Base-by-base conservation (phyloP, 805 yeast genomes). In the Kodamaea fukazawae region DNA sequence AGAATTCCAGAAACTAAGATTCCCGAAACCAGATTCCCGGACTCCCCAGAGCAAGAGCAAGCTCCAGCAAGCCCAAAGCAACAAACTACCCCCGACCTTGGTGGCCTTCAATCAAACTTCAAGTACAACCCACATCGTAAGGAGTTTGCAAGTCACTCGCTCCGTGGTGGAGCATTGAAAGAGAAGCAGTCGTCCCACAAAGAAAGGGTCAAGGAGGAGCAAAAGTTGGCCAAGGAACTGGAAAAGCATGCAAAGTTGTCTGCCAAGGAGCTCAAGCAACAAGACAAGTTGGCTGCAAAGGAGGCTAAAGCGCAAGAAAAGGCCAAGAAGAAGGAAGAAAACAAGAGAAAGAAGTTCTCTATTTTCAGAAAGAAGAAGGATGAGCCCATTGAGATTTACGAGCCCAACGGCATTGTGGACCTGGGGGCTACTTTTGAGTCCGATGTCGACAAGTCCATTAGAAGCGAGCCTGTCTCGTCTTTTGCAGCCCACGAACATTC, bases 61-160 rank as follows among this genome's bases (percentile, higher is more conserved):
- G 23, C 8, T 6, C 23, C 23, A 5, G 23, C 5, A 8, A 20
- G 23, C 8, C 5, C 23, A 20, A 5, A 20, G 5, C 23, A 20
- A 8, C 23, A 20, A 8, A 20, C 23, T 20, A 6, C 23, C 8
- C 23, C 23, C 5, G 23, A 20, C 8, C 23, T 20, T 20, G 23
- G 23, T 6, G 61, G 57, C 1, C 50, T 56, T 13, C 45, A 43
- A 14, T 45, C 47, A 4, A 42, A 49, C 33, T 55, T 55, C 39
- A 46, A 40, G 9, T 63, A 65, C 41, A 57, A 53, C 28, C 57
- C 58, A 35, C 69, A 65, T 43, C 64, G 61, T 44, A 50, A 48
- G 38, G 62, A 59, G 23, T 65, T 65, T 46, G 52, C 54, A 7
- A 47, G 45, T 8, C 67, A 58, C 40, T 63, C 70, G 6, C 48